Percentiles rank a stretch among this genome's conserved stretches.
Conservation (phyloP, 163 green algal species). For the Picocystis sp. region DNA sequence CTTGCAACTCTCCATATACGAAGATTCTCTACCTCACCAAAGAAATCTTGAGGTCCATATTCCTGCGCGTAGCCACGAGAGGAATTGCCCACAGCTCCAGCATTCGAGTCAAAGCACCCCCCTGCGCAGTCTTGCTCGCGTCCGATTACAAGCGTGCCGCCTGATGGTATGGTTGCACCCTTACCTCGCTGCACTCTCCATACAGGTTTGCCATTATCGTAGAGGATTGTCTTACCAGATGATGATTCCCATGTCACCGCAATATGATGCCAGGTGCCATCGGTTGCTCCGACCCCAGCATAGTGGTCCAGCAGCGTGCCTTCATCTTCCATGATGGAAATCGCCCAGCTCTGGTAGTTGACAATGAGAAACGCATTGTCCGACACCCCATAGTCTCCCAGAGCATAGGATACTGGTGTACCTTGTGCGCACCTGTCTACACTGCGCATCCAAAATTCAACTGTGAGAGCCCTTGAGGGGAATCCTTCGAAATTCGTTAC, state of each 20-base stretch:
- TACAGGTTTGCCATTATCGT: conserved; percentile 56
- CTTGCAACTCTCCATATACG: conserved; percentile 56
- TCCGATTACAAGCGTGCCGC: conserved; percentile 67
- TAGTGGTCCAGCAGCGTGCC: conserved; percentile 46
- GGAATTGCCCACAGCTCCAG: conserved; percentile 6
- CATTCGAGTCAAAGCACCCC: conserved; percentile 65
- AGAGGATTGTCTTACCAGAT: conserved; percentile 29
- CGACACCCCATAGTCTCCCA: conserved; percentile 24
- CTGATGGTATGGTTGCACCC: conserved; percentile 47
- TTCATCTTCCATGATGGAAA: conserved; percentile 77
- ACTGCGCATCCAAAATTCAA: conserved; percentile 80
- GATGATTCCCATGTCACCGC: conserved; percentile 33
- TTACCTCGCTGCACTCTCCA: conserved; percentile 45
- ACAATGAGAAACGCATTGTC: conserved; percentile 76
- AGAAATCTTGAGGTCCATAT: conserved; percentile 70
- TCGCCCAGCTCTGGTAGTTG: conserved; percentile 67
- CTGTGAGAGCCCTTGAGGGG: conserved; percentile 43
- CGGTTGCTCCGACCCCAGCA: conserved; percentile 44
- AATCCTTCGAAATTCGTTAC: conserved; percentile 50
- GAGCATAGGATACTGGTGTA: conserved; percentile 60
- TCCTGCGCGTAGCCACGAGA: conserved; percentile 30
- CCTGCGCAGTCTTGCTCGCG: conserved; percentile 67
- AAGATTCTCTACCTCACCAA: conserved; percentile 71
- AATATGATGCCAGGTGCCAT: conserved; percentile 74
- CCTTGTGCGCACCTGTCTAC: conserved; percentile 56